A percentile compares a stretch with the other conserved stretches of the same genome.
Conservation (phyloP, 345 rosid genomes). For the Physaria fendleri region DNA sequence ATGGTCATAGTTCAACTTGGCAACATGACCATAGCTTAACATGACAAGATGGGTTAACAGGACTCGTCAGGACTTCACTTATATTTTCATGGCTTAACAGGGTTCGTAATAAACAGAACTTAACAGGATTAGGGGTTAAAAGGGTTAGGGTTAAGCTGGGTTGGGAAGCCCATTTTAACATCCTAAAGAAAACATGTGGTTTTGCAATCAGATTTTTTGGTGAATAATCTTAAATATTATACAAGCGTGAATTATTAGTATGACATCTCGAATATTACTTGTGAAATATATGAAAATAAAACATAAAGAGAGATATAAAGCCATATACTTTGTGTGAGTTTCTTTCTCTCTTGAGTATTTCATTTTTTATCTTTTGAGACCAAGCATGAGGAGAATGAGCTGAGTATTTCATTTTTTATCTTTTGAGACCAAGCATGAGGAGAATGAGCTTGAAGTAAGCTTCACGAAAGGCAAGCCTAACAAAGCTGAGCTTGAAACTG, state of each 20-base stretch:
- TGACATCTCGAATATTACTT: neutral
- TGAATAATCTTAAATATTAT: neutral
- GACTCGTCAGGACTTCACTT: no score
- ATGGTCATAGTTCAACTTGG: no score
- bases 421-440: slow-evolving; percentile 50
- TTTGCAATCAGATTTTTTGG: neutral
- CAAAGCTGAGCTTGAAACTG: slow-evolving; percentile 58
- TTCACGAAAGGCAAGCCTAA: slow-evolving; percentile 45
- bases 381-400: slow-evolving; percentile 49
- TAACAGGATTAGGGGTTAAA: no score
- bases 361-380: slow-evolving; percentile 32
- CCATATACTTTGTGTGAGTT: neutral
- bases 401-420: neutral
- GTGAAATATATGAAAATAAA: slow-evolving; percentile 4
- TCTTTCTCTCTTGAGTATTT: neutral
- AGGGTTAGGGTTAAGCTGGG: no score
- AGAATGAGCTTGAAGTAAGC: slow-evolving; percentile 52
- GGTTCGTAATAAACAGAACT: no score
- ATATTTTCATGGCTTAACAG: no score
- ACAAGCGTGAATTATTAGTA: slow-evolving; percentile 2
- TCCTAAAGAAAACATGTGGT: no score
- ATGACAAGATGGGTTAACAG: no score
- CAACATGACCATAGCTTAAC: no score
- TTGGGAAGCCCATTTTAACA: no score
- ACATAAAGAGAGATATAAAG: neutral